Base-by-base conservation (phyloP, 192 early-diverging fungal genomes). In the Coemansia guatemalensis region DNA sequence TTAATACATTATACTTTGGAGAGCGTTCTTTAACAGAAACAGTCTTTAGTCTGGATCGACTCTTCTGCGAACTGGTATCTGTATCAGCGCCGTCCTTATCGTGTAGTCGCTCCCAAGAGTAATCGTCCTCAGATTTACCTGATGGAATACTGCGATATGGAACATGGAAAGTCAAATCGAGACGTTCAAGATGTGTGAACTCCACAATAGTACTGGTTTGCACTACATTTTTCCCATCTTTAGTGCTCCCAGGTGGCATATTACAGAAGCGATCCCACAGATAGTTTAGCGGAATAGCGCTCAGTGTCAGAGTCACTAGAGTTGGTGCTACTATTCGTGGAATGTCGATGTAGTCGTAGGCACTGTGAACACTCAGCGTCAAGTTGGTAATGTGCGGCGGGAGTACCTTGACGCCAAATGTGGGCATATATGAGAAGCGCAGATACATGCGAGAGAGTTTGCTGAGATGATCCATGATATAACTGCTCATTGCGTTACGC, bases 181-280 rank as follows among this genome's bases (percentile, higher is more conserved):
- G 61, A 0, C 25, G 25, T 11, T 52, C 30, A 20, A 77, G 65
- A 62, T 69, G 56, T 0, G 56, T 48, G 18, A 77, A 77, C 22
- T 71, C 69, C 5, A 71, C 48, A 0, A 56, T 33, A 9, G 48
- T 51, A 8, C n/a, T 14, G 18, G 23, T 29, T 4, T 27, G n/a
- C 8, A 25, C 7, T 30, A 17, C 44, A 39, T 17, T 32, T 58
- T n/a, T 29, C 4, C 29, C 22, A 22, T 32, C 23, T 18, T 41
- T 47, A 23, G 58, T 17, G 11, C 25, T 54, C 29, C 26, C 58
- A 14, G 58, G 29, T 32, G 35, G 35, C 29, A 53, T n/a, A n/a
- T 56, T 54, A 47, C 61, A 60, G 27, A 78, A 78, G 23, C 64
- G 63, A 53, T 78, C 70, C 75, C 75, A 78, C 58, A 73, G 44